Evolutionary conservation across 495 filamentous ascomycete species (phyloP), one percentile per base, ranked within the genome.

Genomic region (Hamigera avellanea): DNA sequence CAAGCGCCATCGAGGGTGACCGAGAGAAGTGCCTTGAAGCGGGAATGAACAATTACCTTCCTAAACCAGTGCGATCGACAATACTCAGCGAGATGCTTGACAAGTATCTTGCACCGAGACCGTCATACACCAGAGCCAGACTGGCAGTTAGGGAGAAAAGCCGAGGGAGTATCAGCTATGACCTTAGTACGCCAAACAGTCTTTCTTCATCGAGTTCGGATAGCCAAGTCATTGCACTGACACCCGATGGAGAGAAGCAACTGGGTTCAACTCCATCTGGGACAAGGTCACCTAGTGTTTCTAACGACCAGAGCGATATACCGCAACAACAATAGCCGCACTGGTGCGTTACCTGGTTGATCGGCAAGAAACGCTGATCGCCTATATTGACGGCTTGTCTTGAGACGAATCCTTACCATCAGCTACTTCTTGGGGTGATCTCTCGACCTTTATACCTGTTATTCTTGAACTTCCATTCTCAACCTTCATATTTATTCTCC

Each of bases 31-130:
- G 87, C 46, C 64, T 95, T 12, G 84, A 85, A 17, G 83, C 85
- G 0, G 87, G 87, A 18, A 95, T 95, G 87, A 93, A 93, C 59
- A 86, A 94, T 43, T 95, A 95, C 42, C 75, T 95, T 4, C 86
- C 87, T 16, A 95, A 95, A 53, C 87, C 87, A 7, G 87, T 95
- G 1, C 69, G 85, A 35, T 76, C 72, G 12, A 73, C 76, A 15
- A 66, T 86, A 30, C 61, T 89, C 25, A 84, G 79, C 54, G 72
- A 75, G 49, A 83, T 87, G 65, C 50, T 89, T 34, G 82, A 87
- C 41, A 62, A 68, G 13, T 86, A 86, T 48, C 61, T 76, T 25
- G 71, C 67, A 13, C 74, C 65, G 9, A 72, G 74, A 44, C 61
- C 61, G 6, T 49, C 58, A 0, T 53, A 54, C 16, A 57, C 69